Conservation (phyloP, 2,329 filamentous ascomycete genomes). For the Colletotrichum tropicale region DNA sequence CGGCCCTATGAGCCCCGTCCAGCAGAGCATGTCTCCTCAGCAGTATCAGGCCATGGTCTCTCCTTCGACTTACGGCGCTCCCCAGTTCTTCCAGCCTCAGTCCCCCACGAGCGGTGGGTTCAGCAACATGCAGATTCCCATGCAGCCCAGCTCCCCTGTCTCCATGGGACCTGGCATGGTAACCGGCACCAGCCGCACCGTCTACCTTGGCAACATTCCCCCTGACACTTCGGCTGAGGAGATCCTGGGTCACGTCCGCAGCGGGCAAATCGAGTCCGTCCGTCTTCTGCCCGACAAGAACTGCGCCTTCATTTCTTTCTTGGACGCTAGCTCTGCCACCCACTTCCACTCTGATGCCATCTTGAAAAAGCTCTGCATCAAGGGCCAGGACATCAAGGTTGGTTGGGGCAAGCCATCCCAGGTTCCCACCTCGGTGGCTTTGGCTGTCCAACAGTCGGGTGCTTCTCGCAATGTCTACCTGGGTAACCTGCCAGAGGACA, state of each 20-base stretch:
- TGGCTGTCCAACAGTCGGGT: slow-evolving; percentile 96
- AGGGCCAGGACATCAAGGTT: slow-evolving; percentile 99
- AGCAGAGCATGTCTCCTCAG: slow-evolving; percentile 79
- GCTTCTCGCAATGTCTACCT: slow-evolving; percentile 97
- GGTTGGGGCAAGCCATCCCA: slow-evolving; percentile 99
- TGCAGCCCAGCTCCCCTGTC: slow-evolving; percentile 75
- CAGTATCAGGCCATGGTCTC: slow-evolving; percentile 86
- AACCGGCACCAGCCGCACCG: slow-evolving; percentile 91
- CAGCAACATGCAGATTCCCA: slow-evolving; percentile 58
- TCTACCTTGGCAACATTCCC: slow-evolving; percentile 98
- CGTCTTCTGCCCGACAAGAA: slow-evolving; percentile 98
- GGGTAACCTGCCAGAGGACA: slow-evolving; percentile 89
- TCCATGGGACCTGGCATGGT: slow-evolving; percentile 80
- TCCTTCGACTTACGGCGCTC: slow-evolving; percentile 80
- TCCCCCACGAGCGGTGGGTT: slow-evolving; percentile 79
- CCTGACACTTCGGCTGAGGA: slow-evolving; percentile 96
- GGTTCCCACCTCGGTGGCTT: slow-evolving; percentile 95
- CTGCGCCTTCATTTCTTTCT: slow-evolving; percentile 98
- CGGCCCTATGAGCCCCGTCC: slow-evolving; percentile 75
- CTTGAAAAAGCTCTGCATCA: slow-evolving; percentile 98
- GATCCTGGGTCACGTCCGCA: slow-evolving; percentile 93
- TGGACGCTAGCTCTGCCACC: slow-evolving; percentile 95
- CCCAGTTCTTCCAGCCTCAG: slow-evolving; percentile 86
- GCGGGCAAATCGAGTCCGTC: slow-evolving; percentile 98
- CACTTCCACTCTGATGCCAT: slow-evolving; percentile 99